Evolutionary conservation across 768 basidiomycete genomes (phyloP).

Genomic region (Lactarius tabidus): DNA sequence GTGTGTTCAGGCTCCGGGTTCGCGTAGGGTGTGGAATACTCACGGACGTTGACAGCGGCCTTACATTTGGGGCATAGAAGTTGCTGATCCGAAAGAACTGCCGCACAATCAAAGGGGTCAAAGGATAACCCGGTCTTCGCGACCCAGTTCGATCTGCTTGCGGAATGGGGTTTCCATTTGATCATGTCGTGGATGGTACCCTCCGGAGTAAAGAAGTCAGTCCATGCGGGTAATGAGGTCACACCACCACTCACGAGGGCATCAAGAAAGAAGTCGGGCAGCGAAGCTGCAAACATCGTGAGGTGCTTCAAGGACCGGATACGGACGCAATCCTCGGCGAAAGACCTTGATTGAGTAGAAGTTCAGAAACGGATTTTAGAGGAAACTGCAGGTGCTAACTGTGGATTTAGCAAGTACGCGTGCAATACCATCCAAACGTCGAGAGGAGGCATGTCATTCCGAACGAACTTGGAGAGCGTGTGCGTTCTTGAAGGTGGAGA

Average conservation of each 20-base stretch:
- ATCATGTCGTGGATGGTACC: conserved; percentile 25
- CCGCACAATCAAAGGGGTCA: conserved; percentile 36
- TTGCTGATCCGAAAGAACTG: conserved; percentile 27
- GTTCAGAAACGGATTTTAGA: background rate
- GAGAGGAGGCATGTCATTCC: conserved; percentile 33
- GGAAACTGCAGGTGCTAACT: conserved; percentile 27
- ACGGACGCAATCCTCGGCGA: conserved; percentile 29
- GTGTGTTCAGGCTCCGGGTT: conserved; percentile 11
- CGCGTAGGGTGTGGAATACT: conserved; percentile 21
- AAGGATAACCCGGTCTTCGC: conserved; percentile 29
- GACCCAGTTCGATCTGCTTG: conserved; percentile 25
- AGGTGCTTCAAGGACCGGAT: conserved; percentile 2
- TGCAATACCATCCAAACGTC: conserved; percentile 45
- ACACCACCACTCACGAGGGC: conserved; percentile 17
- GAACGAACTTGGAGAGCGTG: conserved; percentile 28
- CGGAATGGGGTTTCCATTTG: conserved; percentile 20
- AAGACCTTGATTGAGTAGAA: conserved; percentile 22
- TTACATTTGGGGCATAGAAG: conserved; percentile 37
- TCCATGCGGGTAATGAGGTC: background rate
- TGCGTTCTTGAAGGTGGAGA: conserved; percentile 23
- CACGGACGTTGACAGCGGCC: conserved; percentile 32
- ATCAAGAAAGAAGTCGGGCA: conserved; percentile 3
- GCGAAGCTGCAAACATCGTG: background rate
- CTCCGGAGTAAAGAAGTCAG: conserved; percentile 11
- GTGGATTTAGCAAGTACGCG: conserved; percentile 39